Evolutionary conservation across 257 asterid genomes (phyloP).

Genomic region (Solanum okadae): DNA sequence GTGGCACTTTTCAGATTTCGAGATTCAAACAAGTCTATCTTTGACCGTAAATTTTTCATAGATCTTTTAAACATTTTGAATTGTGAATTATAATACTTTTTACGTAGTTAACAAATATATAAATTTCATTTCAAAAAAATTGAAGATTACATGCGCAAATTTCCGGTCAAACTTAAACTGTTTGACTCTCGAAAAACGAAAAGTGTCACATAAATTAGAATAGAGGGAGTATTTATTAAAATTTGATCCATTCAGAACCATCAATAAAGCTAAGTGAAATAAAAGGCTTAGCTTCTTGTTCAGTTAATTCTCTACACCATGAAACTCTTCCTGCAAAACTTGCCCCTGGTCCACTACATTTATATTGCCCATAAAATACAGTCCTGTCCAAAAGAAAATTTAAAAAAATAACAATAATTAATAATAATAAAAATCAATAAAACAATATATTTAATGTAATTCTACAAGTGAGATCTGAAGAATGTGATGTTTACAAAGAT

Average conservation of each 20-base stretch:
- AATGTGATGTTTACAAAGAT: neutral
- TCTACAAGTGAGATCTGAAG: neutral
- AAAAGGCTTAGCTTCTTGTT: conserved; percentile 91
- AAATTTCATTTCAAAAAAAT: too few species aligned
- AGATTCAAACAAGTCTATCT: too few species aligned
- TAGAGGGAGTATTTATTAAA: neutral
- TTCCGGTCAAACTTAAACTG: too few species aligned
- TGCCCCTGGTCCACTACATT: conserved; percentile 85
- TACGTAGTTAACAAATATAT: too few species aligned
- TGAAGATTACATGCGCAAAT: too few species aligned
- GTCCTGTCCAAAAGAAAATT: conserved; percentile 39
- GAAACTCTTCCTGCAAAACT: conserved; percentile 88
- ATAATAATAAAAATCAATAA: neutral
- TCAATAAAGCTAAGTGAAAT: conserved; percentile 73
- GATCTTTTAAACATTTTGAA: too few species aligned
- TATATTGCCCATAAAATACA: conserved; percentile 91
- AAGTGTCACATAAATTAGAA: too few species aligned
- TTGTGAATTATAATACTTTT: too few species aligned
- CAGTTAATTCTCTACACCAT: conserved; percentile 86
- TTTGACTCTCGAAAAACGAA: too few species aligned
- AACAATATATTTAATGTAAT: neutral
- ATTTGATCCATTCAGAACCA: conserved; percentile 80
- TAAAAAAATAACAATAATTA: neutral
- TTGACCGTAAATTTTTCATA: too few species aligned
- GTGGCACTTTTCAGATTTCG: too few species aligned